Evolutionary conservation across 169 alveolate genomes (phyloP).

Genomic region (Plasmodium coatneyi): DNA sequence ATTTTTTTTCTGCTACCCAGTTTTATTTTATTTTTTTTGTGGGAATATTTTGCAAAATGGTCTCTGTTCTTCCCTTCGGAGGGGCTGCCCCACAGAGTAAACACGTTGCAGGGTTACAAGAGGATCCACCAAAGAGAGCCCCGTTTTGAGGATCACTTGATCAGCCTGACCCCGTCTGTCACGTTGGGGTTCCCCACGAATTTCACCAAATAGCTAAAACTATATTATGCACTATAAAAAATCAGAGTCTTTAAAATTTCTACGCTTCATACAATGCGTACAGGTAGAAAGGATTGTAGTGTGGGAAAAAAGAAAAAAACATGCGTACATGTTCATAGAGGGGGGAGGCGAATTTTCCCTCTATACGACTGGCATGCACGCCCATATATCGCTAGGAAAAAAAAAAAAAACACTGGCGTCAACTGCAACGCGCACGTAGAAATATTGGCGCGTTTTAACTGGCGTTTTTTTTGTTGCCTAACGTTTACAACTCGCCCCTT

Average conservation of each 20-base stretch:
- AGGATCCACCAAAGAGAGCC: neutral
- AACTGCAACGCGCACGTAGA: neutral
- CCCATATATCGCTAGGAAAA: neutral
- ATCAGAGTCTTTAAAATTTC: neutral
- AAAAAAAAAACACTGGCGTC: neutral
- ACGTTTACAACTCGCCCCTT: neutral
- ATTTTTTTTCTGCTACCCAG: neutral
- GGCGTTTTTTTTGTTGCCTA: neutral
- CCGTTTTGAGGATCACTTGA: neutral
- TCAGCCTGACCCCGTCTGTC: neutral
- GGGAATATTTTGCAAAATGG: neutral
- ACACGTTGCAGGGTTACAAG: neutral
- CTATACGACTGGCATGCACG: neutral
- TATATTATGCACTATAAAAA: conserved; percentile 1
- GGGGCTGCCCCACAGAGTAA: neutral
- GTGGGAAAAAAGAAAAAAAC: neutral
- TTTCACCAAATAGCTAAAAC: neutral
- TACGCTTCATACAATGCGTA: neutral
- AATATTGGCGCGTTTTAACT: neutral
- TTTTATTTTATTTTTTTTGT: neutral
- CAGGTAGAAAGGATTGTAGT: neutral
- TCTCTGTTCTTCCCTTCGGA: neutral
- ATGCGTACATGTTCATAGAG: neutral
- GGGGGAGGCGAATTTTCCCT: neutral
- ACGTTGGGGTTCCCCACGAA: neutral